Evolutionary conservation across 1,284 basidiomycete genomes (phyloP), one percentile per base, ranked within the genome.

Genomic region (Cryptococcus jaspeensis): DNA sequence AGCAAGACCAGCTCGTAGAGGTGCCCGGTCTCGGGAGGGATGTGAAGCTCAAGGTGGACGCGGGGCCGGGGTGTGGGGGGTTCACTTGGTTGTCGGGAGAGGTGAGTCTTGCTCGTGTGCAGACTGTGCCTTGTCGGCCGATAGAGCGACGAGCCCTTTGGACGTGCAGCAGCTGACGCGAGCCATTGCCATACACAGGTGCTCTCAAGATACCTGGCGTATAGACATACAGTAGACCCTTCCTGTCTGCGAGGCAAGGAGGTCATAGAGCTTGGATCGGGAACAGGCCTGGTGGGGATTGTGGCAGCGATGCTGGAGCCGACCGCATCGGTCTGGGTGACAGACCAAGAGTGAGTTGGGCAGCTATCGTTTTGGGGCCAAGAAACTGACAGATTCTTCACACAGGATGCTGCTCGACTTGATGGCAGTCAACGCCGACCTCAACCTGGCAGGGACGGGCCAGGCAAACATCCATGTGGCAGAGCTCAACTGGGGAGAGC

Each of bases 61-160:
- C 90, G 32, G 83, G 85, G 41, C 88, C 87, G 22, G 92, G 92
- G 2, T 96, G 93, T 72, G 92, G 92, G 15, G 92, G 92, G 0
- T 84, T 92, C 47, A 86, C 91, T 12, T 96, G 92, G 92, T 91
- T 90, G 4, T 89, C 92, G 13, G 92, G 92, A 61, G 85, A 93
- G 83, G 92, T 92, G 61, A 61, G 81, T 70, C 13, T 12, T 28
- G 23, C 47, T 56, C 40, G 46, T 49, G n/a, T 18, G n/a, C 18
- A 43, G 13, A 39, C 25, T 47, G 13, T 52, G 32, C 36, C 3
- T 18, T 35, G 37, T 11, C 15, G 9, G 15, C 41, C 13, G 23
- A 5, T 47, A 4, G 28, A 5, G 20, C 18, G 12, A 5, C 37
- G 42, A 4, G 18, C 7, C 15, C 40, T 43, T 50, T 32, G 50